Conservation (phyloP, 192 early-diverging fungal genomes). For the Mortierella hygrophila region DNA sequence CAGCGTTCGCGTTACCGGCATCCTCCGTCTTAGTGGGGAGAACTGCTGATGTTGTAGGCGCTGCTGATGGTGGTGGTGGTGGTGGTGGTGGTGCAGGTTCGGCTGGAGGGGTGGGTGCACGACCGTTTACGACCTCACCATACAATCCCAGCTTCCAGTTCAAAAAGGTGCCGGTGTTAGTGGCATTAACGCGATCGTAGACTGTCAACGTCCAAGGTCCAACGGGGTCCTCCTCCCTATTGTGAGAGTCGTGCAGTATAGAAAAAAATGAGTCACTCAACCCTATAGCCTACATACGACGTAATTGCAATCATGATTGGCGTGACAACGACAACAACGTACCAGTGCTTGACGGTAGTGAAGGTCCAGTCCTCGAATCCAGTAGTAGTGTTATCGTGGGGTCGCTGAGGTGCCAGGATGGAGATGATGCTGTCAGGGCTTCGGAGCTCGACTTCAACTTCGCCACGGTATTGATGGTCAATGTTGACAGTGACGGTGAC, state of each 20-base stretch:
- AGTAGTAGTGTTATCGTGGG: slow-evolving; percentile 67
- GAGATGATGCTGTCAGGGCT: slow-evolving; percentile 77
- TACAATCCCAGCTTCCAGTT: slow-evolving; percentile 70
- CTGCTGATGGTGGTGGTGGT: slow-evolving; percentile 11
- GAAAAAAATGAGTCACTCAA: not conserved
- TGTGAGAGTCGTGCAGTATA: not conserved
- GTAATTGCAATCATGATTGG: not conserved
- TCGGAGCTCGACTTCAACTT: slow-evolving; percentile 80
- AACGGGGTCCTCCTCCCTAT: slow-evolving; percentile 79
- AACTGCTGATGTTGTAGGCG: slow-evolving; percentile 34
- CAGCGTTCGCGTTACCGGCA: not conserved
- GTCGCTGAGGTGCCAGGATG: slow-evolving; percentile 74
- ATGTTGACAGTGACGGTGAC: slow-evolving; percentile 87
- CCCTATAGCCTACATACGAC: not conserved
- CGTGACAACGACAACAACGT: not conserved
- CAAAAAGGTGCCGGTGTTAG: slow-evolving; percentile 66
- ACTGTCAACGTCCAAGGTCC: slow-evolving; percentile 84
- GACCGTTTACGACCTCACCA: slow-evolving; percentile 38
- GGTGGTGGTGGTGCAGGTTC: slow-evolving; percentile 7
- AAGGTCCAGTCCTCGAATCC: slow-evolving; percentile 92
- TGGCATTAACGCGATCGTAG: slow-evolving; percentile 67
- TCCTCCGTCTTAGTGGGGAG: slow-evolving; percentile 22
- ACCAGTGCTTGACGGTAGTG: slow-evolving; percentile 95
- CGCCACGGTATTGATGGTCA: slow-evolving; percentile 80
- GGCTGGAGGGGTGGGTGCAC: not conserved